These are phyloP conservation scores for Tuber microsphaerosporum DNA, from an alignment of 495 filamentous ascomycete genomes.

Conservation along the genomic window DNA sequence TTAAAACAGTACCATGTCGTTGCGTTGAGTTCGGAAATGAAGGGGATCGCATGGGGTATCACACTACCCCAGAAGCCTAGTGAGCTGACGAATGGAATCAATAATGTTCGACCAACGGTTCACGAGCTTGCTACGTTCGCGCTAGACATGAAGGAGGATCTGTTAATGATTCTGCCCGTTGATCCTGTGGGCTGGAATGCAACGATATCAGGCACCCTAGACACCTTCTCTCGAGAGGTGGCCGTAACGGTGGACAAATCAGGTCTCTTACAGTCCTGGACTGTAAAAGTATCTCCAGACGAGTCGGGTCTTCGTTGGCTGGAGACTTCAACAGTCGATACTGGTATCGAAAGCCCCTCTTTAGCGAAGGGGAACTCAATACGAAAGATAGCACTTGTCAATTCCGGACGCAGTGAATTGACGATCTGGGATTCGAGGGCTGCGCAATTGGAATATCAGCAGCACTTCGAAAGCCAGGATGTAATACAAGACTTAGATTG, in stretches of 20 bases:
- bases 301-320: constrained; percentile 59
- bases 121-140: constrained; percentile 65
- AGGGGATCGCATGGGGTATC: constrained; percentile 81
- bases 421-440: constrained; percentile 89
- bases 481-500: constrained; percentile 83
- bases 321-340: constrained; percentile 73
- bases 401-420: constrained; percentile 62
- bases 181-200: constrained; percentile 75
- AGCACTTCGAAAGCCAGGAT: constrained; percentile 64
- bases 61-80: constrained; percentile 46
- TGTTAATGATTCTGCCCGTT: constrained; percentile 78
- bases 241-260: constrained; percentile 75
- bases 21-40: constrained; percentile 72
- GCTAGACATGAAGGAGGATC: constrained; percentile 62
- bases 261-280: constrained; percentile 77
- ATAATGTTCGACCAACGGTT: constrained; percentile 46
- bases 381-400: constrained; percentile 78
- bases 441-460: constrained; percentile 66
- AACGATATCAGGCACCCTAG: constrained; percentile 70
- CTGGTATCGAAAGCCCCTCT: constrained; percentile 63
- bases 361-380: constrained; percentile 80
- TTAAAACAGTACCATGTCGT: constrained; percentile 58
- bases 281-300: constrained; percentile 65
- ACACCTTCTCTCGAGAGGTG: constrained; percentile 80
- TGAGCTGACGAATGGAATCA: constrained; percentile 33